A percentile compares a stretch with the other conserved stretches of the same genome.
These are phyloP conservation scores for Jaminaea rosea DNA, from an alignment of 1,284 basidiomycete genomes.

Conservation along the genomic window DNA sequence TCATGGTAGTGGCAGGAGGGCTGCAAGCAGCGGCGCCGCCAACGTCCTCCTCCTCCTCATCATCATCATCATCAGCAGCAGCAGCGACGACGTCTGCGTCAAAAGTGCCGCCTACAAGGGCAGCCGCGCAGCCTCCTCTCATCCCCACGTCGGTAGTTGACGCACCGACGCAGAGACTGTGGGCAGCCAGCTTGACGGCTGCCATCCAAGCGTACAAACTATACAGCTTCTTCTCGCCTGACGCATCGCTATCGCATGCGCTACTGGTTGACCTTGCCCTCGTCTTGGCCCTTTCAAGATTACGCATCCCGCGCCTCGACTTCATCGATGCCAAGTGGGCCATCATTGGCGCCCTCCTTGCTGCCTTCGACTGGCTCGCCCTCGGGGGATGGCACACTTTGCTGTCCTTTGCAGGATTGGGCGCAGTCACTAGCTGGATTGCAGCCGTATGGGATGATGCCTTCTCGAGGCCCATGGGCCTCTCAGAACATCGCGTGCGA, in stretches of 20 bases:
- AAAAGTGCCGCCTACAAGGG: too few relatives aligned
- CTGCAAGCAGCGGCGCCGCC: too few relatives aligned
- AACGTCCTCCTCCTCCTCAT: too few relatives aligned
- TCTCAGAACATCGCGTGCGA: slow-evolving; percentile 47
- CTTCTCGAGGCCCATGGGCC: slow-evolving; percentile 40
- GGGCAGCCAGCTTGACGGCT: slow-evolving; percentile 1
- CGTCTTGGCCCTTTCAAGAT: not conserved
- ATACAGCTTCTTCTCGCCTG: not conserved
- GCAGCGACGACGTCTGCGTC: too few relatives aligned
- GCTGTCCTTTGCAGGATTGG: not conserved
- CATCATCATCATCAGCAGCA: too few relatives aligned
- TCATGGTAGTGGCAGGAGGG: too few relatives aligned
- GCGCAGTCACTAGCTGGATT: not conserved
- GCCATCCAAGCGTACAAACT: slow-evolving; percentile 3
- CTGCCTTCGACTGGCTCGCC: slow-evolving; percentile 1
- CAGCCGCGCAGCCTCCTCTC: not conserved
- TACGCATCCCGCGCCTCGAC: slow-evolving; percentile 8
- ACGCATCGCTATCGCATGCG: slow-evolving; percentile 1
- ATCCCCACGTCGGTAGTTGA: slow-evolving; percentile 6
- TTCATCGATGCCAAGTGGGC: slow-evolving; percentile 1
- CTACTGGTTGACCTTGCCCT: slow-evolving; percentile 5
- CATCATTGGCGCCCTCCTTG: slow-evolving; percentile 3
- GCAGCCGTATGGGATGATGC: slow-evolving; percentile 15
- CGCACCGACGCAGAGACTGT: slow-evolving; percentile 7
- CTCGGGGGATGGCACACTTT: slow-evolving; percentile 5